Conservation (phyloP, 495 filamentous ascomycete genomes). For the Aspergillus leporis region DNA sequence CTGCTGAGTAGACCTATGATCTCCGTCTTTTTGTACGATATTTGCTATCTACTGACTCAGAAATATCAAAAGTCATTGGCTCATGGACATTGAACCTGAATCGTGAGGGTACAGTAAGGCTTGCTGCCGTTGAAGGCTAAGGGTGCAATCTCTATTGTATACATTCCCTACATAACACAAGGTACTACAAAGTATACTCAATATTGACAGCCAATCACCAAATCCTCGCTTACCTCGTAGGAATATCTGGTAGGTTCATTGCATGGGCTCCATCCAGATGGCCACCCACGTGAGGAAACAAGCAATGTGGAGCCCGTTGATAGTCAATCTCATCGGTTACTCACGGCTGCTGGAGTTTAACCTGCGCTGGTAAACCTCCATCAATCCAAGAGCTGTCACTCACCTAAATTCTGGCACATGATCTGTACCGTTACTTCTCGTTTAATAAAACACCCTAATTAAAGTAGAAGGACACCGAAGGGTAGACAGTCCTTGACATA, state of each 20-base stretch:
- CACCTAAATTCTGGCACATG: neutral
- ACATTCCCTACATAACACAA: too few relatives aligned
- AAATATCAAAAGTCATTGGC: too few relatives aligned
- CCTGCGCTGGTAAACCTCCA: neutral
- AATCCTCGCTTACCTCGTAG: neutral
- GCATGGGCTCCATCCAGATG: neutral
- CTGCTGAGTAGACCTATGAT: too few relatives aligned
- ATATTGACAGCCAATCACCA: neutral
- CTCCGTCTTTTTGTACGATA: too few relatives aligned
- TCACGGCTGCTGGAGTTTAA: conserved; percentile 1
- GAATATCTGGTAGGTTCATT: neutral
- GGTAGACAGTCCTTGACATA: neutral
- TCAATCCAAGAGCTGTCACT: neutral
- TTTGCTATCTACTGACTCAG: too few relatives aligned
- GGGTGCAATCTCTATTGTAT: too few relatives aligned
- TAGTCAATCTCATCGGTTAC: conserved; percentile 6
- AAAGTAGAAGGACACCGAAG: neutral
- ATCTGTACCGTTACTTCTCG: neutral
- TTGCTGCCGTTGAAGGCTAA: too few relatives aligned
- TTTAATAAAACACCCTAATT: neutral
- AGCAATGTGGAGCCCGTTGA: conserved; percentile 4
- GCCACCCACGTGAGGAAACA: conserved; percentile 8
- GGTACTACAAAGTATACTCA: neutral
- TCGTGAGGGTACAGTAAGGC: too few relatives aligned
- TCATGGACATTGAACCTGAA: too few relatives aligned